Evolutionary conservation across 306 rosid genomes (phyloP).

Genomic region (Malus orientalis): DNA sequence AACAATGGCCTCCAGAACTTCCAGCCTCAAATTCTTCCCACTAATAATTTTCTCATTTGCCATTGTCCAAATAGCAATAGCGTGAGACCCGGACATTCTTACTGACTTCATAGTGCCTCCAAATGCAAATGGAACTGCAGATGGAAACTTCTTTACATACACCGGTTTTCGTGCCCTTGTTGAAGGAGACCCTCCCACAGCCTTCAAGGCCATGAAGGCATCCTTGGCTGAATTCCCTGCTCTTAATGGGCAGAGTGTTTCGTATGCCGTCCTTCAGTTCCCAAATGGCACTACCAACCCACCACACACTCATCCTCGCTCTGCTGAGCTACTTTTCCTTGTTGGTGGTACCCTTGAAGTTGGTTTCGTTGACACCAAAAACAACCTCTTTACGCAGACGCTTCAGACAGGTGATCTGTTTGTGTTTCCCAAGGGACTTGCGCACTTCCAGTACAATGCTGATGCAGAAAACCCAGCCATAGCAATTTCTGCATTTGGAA

Average conservation of each 20-base stretch:
- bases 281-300: neutral
- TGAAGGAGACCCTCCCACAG: neutral
- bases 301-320: conserved; percentile 7
- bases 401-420: conserved; percentile 3
- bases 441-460: conserved; percentile 4
- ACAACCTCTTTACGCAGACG: neutral
- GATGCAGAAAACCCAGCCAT: neutral
- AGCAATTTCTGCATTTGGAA: conserved; percentile 1
- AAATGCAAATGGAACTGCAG: neutral
- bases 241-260: conserved; percentile 3
- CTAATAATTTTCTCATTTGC: conserved; percentile 6
- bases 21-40: conserved; percentile 10
- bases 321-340: conserved; percentile 4
- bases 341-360: neutral
- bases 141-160: conserved; percentile 14
- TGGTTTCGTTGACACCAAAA: conserved; percentile 5
- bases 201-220: conserved; percentile 11
- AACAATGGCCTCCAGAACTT: neutral
- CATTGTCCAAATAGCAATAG: conserved; percentile 11
- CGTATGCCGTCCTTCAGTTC: neutral
- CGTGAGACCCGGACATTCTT: conserved; percentile 31
- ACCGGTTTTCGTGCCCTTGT: conserved; percentile 16
- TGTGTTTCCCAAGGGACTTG: neutral
- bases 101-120: conserved; percentile 28
- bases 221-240: neutral